Percentiles rank a stretch among this genome's conserved stretches.
Evolutionary conservation across 306 rosid species (phyloP).

Genomic region (Oemleria cerasiformis): DNA sequence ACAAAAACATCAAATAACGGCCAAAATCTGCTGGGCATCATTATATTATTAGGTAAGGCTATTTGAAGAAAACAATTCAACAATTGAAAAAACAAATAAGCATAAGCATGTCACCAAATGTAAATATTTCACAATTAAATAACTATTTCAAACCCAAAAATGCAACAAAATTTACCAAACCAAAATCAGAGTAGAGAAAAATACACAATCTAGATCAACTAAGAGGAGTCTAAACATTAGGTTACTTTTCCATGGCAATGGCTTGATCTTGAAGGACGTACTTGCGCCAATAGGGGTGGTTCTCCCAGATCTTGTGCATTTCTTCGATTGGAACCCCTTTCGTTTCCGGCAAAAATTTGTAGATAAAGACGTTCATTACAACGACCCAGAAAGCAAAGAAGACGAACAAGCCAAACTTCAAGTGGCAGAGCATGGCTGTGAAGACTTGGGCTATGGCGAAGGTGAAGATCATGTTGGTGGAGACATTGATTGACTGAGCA

Average conservation of each 20-base stretch:
- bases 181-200: not conserved
- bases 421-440: conserved; percentile 61
- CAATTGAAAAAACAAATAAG: too few relatives aligned
- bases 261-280: conserved; percentile 24
- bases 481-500: conserved; percentile 51
- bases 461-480: conserved; percentile 66
- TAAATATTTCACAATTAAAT: too few relatives aligned
- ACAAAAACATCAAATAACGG: too few relatives aligned
- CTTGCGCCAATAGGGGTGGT: conserved; percentile 59
- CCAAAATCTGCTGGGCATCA: too few relatives aligned
- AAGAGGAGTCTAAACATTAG: not conserved
- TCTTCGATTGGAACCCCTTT: conserved; percentile 77
- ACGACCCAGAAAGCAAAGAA: conserved; percentile 55
- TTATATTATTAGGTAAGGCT: too few relatives aligned
- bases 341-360: conserved; percentile 56
- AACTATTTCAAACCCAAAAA: not conserved
- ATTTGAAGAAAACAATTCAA: too few relatives aligned
- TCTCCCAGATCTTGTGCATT: conserved; percentile 52
- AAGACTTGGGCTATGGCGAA: conserved; percentile 62
- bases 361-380: conserved; percentile 52
- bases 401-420: conserved; percentile 65
- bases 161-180: not conserved
- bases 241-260: not conserved
- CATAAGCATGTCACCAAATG: too few relatives aligned
- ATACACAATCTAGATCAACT: not conserved